phyloP scores from a whole-genome alignment of 129 eudicot species.

The Artemisia tridentata region DNA sequence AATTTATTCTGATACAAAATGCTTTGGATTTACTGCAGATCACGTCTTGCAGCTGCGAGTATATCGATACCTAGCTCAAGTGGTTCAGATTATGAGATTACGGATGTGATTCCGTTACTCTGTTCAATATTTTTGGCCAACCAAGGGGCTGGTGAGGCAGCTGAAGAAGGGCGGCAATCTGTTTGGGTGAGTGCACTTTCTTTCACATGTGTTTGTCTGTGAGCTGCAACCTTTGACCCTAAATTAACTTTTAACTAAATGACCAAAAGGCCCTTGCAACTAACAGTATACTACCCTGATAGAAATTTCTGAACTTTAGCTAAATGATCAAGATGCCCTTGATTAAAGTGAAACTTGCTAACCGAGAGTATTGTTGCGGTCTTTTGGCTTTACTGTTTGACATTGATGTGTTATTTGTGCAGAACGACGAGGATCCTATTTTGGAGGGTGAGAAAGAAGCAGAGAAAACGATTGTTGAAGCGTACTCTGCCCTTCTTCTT shows the following conservation, averaged over 20 bases:
- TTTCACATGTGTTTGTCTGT: neutral
- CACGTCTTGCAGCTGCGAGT: slow-evolving; percentile 75
- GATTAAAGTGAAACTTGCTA: too few species aligned
- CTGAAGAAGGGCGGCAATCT: slow-evolving; percentile 68
- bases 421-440: slow-evolving; percentile 77
- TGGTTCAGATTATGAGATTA: slow-evolving; percentile 39
- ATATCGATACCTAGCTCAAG: slow-evolving; percentile 51
- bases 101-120: slow-evolving; percentile 61
- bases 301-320: slow-evolving; percentile 2
- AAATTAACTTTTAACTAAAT: slow-evolving; percentile 1
- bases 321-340: slow-evolving; percentile 14
- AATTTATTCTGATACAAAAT: neutral
- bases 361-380: too few species aligned
- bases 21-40: slow-evolving; percentile 41
- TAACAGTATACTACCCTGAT: neutral
- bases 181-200: slow-evolving; percentile 54
- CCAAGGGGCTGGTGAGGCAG: slow-evolving; percentile 87
- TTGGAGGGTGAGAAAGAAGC: slow-evolving; percentile 96
- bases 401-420: slow-evolving; percentile 20
- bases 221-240: neutral
- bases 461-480: slow-evolving; percentile 93
- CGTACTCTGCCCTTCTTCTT: slow-evolving; percentile 91
- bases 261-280: slow-evolving; percentile 7
- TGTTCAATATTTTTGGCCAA: slow-evolving; percentile 93
- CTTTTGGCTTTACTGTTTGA: neutral